Conservation (phyloP, 2,329 filamentous ascomycete species). For the Fusarium longipes region DNA sequence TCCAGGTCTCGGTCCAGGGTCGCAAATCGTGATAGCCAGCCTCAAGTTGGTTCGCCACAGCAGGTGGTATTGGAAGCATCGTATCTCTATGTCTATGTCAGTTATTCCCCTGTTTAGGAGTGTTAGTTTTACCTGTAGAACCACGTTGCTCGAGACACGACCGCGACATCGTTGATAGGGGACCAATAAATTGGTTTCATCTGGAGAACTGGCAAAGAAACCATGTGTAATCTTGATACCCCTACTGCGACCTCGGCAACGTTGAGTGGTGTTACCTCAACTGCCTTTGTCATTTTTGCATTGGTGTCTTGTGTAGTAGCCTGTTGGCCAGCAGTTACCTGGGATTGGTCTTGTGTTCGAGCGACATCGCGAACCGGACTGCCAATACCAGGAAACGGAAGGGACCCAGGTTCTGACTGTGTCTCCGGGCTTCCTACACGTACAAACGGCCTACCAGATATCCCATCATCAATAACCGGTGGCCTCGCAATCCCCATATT, state of each 20-base stretch:
- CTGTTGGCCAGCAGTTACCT: conserved; percentile 11
- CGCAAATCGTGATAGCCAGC: conserved; percentile 87
- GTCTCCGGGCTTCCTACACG: conserved; percentile 56
- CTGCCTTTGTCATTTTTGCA: conserved; percentile 1
- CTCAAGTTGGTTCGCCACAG: conserved; percentile 91
- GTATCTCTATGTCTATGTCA: conserved; percentile 69
- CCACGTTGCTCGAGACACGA: conserved; percentile 90
- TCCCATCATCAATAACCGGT: conserved; percentile 58
- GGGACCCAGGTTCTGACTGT: conserved; percentile 34
- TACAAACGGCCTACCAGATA: conserved; percentile 66
- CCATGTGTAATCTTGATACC: conserved; percentile 88
- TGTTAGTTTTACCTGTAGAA: conserved; percentile 76
- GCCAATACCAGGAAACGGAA: conserved; percentile 5
- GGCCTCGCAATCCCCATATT: conserved; percentile 39
- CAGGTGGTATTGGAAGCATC: conserved; percentile 87
- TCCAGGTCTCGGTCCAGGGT: conserved; percentile 93
- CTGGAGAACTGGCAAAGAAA: conserved; percentile 81
- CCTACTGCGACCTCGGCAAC: conserved; percentile 80
- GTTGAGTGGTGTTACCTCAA: conserved; percentile 41
- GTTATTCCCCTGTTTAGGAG: neutral
- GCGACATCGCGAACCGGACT: conserved; percentile 9
- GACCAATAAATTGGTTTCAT: conserved; percentile 99
- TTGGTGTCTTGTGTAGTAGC: conserved; percentile 14
- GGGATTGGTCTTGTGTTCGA: conserved; percentile 11
- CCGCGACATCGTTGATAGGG: conserved; percentile 87